Evolutionary conservation across 495 filamentous ascomycete genomes (phyloP).

Genomic region (Trichoderma reesei): DNA sequence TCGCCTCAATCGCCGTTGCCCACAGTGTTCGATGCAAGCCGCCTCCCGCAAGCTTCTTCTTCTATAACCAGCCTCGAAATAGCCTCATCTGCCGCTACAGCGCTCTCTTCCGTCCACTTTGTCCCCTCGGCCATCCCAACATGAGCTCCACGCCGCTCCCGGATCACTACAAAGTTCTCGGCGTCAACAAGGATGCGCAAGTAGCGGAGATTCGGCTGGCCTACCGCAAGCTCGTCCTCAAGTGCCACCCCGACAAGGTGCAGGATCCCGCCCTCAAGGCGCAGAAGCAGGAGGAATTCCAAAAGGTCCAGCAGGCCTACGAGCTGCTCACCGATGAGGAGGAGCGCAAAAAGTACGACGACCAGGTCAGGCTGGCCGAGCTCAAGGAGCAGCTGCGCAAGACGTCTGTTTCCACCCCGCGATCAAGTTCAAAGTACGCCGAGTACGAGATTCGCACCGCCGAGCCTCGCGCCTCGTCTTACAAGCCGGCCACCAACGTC

Average conservation of each 20-base stretch:
- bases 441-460: constrained; percentile 24
- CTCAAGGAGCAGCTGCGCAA: constrained; percentile 22
- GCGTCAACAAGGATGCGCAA: constrained; percentile 65
- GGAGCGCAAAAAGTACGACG: constrained; percentile 65
- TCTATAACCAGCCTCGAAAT: background rate
- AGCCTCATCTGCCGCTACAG: background rate
- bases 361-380: constrained; percentile 54
- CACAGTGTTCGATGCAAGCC: background rate
- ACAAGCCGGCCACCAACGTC: constrained; percentile 18
- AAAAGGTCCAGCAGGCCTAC: constrained; percentile 87
- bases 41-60: background rate
- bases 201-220: constrained; percentile 65
- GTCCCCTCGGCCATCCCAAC: constrained; percentile 17
- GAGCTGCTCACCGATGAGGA: constrained; percentile 78
- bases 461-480: constrained; percentile 19
- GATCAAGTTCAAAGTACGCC: constrained; percentile 17
- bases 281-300: constrained; percentile 74
- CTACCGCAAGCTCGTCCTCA: constrained; percentile 86
- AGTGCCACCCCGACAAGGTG: constrained; percentile 93
- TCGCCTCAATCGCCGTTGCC: background rate
- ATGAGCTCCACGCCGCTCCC: constrained; percentile 57
- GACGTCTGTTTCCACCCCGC: constrained; percentile 26
- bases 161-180: constrained; percentile 77
- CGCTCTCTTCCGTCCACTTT: background rate
- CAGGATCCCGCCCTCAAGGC: constrained; percentile 56